Conservation (phyloP, 1,284 basidiomycete genomes). For the Coniophora puteana region DNA sequence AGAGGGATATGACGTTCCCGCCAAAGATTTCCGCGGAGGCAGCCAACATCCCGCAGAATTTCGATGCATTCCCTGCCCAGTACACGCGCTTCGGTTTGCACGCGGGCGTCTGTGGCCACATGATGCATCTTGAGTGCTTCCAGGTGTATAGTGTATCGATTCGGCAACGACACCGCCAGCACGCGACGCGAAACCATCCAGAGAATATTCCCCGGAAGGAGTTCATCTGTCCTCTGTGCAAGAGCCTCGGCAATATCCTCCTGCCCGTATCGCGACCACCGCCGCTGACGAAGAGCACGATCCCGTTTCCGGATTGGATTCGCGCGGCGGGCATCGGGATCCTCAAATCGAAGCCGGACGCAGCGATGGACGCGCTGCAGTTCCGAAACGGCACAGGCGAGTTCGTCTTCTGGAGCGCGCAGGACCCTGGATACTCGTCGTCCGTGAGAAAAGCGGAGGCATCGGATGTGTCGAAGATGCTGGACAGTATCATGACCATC, state of each 20-base stretch:
- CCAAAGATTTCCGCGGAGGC: too few species aligned
- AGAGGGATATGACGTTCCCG: conserved; percentile 43
- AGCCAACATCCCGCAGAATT: conserved; percentile 46
- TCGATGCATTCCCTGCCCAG: conserved; percentile 72
- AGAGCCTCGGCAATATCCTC: conserved; percentile 93
- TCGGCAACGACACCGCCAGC: conserved; percentile 83
- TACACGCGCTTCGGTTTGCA: conserved; percentile 84
- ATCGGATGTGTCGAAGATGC: conserved; percentile 66
- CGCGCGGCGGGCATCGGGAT: conserved; percentile 77
- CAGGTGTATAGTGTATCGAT: conserved; percentile 87
- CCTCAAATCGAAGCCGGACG: conserved; percentile 74
- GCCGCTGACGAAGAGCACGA: conserved; percentile 43
- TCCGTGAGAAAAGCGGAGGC: conserved; percentile 51
- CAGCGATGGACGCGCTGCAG: conserved; percentile 63
- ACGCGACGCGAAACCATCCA: conserved; percentile 92
- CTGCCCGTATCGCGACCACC: conserved; percentile 70
- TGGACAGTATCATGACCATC: conserved; percentile 72
- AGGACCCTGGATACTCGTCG: conserved; percentile 64
- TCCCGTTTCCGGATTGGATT: conserved; percentile 78
- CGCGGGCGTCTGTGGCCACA: conserved; percentile 90
- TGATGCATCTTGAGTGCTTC: conserved; percentile 98
- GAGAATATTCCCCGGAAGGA: conserved; percentile 92
- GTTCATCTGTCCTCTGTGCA: conserved; percentile 98
- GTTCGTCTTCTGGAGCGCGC: conserved; percentile 81
- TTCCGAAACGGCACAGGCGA: conserved; percentile 77